Evolutionary conservation across 139 green algal genomes (phyloP).

Genomic region (Picochlorum sp.): DNA sequence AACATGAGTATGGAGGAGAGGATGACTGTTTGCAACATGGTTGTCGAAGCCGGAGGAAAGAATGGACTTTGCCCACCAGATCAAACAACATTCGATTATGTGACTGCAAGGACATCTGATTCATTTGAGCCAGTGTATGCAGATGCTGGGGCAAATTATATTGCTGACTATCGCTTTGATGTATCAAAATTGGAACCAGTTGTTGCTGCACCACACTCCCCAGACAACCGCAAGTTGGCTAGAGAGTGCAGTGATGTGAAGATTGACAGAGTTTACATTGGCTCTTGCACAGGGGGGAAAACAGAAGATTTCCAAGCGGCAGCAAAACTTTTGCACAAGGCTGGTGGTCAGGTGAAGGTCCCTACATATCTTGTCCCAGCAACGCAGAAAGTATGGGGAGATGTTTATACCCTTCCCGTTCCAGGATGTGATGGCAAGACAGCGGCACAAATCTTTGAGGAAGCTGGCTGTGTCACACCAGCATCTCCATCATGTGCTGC

Average conservation of each 20-base stretch:
- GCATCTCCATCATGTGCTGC: slow-evolving; percentile 83
- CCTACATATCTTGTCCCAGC: slow-evolving; percentile 92
- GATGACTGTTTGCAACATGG: slow-evolving; percentile 99
- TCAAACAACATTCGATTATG: slow-evolving; percentile 89
- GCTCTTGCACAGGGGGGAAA: slow-evolving; percentile 82
- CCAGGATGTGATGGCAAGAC: slow-evolving; percentile 90
- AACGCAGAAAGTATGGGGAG: slow-evolving; percentile 93
- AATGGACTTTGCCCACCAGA: slow-evolving; percentile 63
- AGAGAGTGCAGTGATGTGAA: slow-evolving; percentile 72
- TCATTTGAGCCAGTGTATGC: slow-evolving; percentile 70
- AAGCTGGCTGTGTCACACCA: slow-evolving; percentile 76
- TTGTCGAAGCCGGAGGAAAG: slow-evolving; percentile 81
- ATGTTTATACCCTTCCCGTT: slow-evolving; percentile 85
- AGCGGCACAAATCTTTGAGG: slow-evolving; percentile 88
- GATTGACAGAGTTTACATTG: slow-evolving; percentile 96
- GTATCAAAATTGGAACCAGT: slow-evolving; percentile 89
- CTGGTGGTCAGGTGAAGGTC: slow-evolving; percentile 77
- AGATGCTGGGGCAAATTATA: slow-evolving; percentile 57
- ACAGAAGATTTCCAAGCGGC: slow-evolving; percentile 90
- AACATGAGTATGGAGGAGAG: slow-evolving; percentile 95
- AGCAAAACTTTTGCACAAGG: slow-evolving; percentile 78
- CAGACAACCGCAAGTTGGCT: slow-evolving; percentile 89
- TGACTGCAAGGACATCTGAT: slow-evolving; percentile 61
- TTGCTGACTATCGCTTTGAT: slow-evolving; percentile 66
- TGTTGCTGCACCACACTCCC: slow-evolving; percentile 88